Percentiles rank a stretch among this genome's conserved stretches.
Evolutionary conservation across 129 eudicot genomes (phyloP).

Genomic region (Saposhnikovia divaricata): DNA sequence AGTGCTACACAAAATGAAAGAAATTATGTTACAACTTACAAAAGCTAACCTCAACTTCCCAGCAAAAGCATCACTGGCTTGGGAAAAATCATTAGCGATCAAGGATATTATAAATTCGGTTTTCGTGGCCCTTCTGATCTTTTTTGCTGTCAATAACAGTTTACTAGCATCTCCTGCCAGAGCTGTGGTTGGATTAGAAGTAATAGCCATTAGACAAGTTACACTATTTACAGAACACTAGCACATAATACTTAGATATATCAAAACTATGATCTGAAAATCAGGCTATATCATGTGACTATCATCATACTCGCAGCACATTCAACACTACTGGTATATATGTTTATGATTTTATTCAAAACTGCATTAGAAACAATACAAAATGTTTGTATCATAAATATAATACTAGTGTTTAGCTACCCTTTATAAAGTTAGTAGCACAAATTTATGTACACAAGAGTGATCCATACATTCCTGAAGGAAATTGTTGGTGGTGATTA

Average conservation of each 20-base stretch:
- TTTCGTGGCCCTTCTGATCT: constrained; percentile 32
- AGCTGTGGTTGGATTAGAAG: constrained; percentile 21
- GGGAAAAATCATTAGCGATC: constrained; percentile 32
- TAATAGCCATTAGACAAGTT: neutral
- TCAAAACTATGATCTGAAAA: too few species aligned
- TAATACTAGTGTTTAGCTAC: too few species aligned
- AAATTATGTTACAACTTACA: neutral
- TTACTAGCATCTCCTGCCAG: constrained; percentile 40
- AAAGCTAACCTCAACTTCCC: constrained; percentile 65
- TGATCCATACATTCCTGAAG: neutral
- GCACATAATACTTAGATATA: neutral
- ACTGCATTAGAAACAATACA: too few species aligned
- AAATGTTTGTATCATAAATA: too few species aligned
- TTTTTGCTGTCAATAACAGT: constrained; percentile 38
- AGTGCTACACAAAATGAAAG: neutral
- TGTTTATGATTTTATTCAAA: too few species aligned
- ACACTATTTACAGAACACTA: neutral
- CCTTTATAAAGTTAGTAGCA: neutral
- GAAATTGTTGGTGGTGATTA: neutral
- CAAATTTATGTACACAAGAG: neutral
- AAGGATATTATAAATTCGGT: constrained; percentile 39
- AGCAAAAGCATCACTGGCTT: constrained; percentile 42
- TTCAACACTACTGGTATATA: too few species aligned
- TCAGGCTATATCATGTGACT: too few species aligned
- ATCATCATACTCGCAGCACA: too few species aligned